Conservation (phyloP, 2,329 filamentous ascomycete species). For the Pseudogymnoascus sp. region DNA sequence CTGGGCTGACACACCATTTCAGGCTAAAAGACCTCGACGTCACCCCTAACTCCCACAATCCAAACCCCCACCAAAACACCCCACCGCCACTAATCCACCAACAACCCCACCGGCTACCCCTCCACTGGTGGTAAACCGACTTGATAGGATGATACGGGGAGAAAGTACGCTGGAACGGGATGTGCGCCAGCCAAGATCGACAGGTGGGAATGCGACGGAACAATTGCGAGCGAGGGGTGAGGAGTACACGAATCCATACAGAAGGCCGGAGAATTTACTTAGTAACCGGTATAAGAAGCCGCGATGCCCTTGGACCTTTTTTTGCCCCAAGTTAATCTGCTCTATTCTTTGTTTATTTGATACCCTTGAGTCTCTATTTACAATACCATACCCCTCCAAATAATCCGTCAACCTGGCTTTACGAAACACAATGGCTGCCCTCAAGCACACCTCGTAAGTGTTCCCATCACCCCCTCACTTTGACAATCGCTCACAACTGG, state of each 20-base stretch:
- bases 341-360: slow-evolving; percentile 4
- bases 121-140: not conserved
- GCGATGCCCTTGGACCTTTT: not conserved
- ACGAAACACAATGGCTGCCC: not conserved
- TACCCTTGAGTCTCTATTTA: slow-evolving; percentile 4
- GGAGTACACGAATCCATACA: not conserved
- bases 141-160: not conserved
- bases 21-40: not conserved
- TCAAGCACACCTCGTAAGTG: slow-evolving; percentile 17
- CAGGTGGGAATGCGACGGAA: not conserved
- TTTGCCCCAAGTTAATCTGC: not conserved
- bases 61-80: not conserved
- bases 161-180: not conserved
- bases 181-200: not conserved
- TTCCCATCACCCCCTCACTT: slow-evolving; percentile 10
- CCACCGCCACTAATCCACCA: not conserved
- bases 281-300: not conserved
- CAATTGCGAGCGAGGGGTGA: not conserved
- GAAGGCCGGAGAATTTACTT: not conserved
- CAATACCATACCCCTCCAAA: not conserved
- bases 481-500: slow-evolving; percentile 19
- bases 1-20: not conserved
- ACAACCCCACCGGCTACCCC: not conserved
- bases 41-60: slow-evolving; percentile 1
- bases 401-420: not conserved